Base-by-base conservation (phyloP, 2,329 filamentous ascomycete species). In the Scleromitrula shiraiana region DNA sequence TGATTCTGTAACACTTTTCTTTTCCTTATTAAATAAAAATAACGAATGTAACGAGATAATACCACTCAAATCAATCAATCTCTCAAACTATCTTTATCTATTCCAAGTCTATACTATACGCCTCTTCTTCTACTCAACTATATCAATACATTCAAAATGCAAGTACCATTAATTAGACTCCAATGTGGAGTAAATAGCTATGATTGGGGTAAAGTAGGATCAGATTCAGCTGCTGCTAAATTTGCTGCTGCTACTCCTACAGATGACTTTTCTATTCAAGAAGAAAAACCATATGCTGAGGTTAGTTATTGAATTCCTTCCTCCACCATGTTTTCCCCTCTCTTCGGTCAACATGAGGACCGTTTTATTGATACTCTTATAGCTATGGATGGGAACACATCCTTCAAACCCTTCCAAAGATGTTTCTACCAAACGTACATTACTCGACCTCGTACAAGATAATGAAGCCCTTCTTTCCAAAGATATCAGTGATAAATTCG, bases 371-470 rank as follows among this genome's bases (percentile, higher is more conserved):
- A 38, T 51, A 38, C 53, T 59, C 19, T 59, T 52, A 26, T 58
- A 96, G 89, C 74, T 98, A 62, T 98, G 93, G 93, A 98, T 98
- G 93, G 93, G 93, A 63, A 96, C 91, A 1, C 93, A 98, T 63
- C 90, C 91, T 37, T 95, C 88, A 38, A 89, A 96, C 61, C 93
- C 93, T 15, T 97, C 93, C 50, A 94, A 85, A 66, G 89, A 97
- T 63, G 66, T 95, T 56, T 72, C 77, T 41, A 95, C 93, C 23
- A 84, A 89, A 65, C 85, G 88, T 46, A 85, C 85, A 2, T 78
- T 98, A 9, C 80, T 95, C 56, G 89, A 96, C 52, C 76, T 97
- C 38, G 83, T 96, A 45, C 75, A 88, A 64, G 86, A 91, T 59
- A 96, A 97, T 70, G 77, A 88, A 62, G 80, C 83, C 19, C 77